Base-by-base conservation (phyloP, 495 filamentous ascomycete genomes). In the Penicillium goetzii region DNA sequence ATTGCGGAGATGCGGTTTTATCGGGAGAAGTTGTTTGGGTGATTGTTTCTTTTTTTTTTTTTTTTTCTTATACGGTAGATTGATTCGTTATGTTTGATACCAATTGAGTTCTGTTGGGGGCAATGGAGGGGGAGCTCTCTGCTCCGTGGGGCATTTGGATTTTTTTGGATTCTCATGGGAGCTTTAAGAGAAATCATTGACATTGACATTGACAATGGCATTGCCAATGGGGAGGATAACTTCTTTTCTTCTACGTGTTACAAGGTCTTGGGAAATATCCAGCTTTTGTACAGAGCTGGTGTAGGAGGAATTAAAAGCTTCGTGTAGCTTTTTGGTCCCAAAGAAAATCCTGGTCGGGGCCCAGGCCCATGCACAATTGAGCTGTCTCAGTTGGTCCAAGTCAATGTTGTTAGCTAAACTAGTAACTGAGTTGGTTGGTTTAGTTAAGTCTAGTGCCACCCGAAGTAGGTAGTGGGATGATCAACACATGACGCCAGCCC, bases 1-100 rank as follows among this genome's bases (percentile, higher is more conserved):
- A 97, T 99, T 64, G 88, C 84, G 57, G 95, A 99, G 76, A 92
- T 94, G 66, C 84, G 80, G 62, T 97, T 90, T 73, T 99, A 96
- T 75, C 86, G 68, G 57, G 71, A 72, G 40, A 63, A 62, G 33
- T 54, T 82, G 32, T 80, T 82, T 70, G 61, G 61, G 26, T 60
- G 33, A 53, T 17, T 0, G 36, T 2, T 32, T 36, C 12, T 36
- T 14, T 2, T 36, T 11, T 36, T 12, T 34, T 43, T 4, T 34
- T 30, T 30, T 15, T n/a, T 0, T 51, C 10, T 33, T 32, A 19
- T 8, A 32, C 7, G 40, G 21, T 32, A 30, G 11, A 30, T 58
- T 47, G 30, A 21, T 58, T 30, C 43, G 25, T 49, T 49, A 33
- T 49, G 21, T 49, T 49, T 58, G 25, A 51, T 51, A 51, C 47